These are phyloP conservation scores for Eucalyptus melliodora DNA, from an alignment of 345 rosid species.

Conservation along the genomic window DNA sequence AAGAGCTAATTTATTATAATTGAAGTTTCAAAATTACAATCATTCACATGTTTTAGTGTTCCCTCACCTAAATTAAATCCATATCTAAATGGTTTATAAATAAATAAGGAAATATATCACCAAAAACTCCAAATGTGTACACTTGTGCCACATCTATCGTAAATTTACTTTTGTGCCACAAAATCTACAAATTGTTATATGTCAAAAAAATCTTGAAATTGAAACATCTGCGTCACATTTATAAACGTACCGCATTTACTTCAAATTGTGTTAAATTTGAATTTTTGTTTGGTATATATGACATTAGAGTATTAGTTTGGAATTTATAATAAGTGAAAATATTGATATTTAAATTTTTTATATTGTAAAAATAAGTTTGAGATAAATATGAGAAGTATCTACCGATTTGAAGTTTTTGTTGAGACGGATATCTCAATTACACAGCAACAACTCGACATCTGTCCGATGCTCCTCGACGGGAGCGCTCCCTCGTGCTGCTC, in stretches of 20 bases:
- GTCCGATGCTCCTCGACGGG: not conserved
- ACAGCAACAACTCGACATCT: not conserved
- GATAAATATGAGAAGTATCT: not conserved
- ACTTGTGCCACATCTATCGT: too few relatives aligned
- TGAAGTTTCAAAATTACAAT: too few relatives aligned
- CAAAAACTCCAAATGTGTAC: not conserved
- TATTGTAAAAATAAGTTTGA: too few relatives aligned
- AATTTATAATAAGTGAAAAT: too few relatives aligned
- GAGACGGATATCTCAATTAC: too few relatives aligned
- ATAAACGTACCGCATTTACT: accelerated
- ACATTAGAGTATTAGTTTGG: not conserved
- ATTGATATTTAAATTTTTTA: too few relatives aligned
- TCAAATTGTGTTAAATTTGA: too few relatives aligned
- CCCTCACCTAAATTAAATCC: not conserved
- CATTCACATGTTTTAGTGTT: not conserved
- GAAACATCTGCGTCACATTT: accelerated
- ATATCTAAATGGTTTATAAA: not conserved
- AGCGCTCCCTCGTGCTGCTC: not conserved
- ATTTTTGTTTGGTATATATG: not conserved
- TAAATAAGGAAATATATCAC: not conserved
- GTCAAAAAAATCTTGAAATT: not conserved
- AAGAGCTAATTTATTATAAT: not conserved
- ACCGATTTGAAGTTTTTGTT: too few relatives aligned
- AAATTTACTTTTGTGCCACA: too few relatives aligned
- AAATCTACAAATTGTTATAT: too few relatives aligned